Base-by-base conservation (phyloP, 768 basidiomycete genomes). In the Pleurotus ostreatus region DNA sequence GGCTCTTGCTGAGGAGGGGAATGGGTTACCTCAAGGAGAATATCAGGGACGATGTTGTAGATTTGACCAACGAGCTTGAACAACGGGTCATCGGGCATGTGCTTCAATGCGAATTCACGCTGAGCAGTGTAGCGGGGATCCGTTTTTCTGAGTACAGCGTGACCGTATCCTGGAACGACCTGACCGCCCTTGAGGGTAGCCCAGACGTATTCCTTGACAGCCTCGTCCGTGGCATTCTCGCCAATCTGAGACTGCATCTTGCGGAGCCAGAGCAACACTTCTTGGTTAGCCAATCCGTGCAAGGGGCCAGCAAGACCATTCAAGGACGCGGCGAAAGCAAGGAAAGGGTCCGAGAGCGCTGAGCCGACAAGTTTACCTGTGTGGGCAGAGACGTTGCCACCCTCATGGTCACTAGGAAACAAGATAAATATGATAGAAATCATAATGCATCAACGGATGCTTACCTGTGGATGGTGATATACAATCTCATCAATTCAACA, bases 241-340 rank as follows among this genome's bases (percentile, higher is more conserved):
- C 96, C 96, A 59, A 98, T 86, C 75, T 88, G 82, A 54, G 79
- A 66, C 71, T 94, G 90, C 94, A 98, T 96, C 78, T 90, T 92
- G 70, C 85, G 85, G 57, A 97, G 77, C 94, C 95, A 98, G 66
- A 92, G 69, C 53, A 98, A 81, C 37, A 98, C 96, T 71, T 98
- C 96, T 75, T 98, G 96, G 80, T 98, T 96, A 40, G 94, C 92
- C 38, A 95, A 85, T 66, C 95, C 96, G 74, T 98, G 96, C 8
- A 98, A 85, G 40, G 96, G 96, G 26, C 96, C 96, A 46, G 96
- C 96, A 43, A 98, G 86, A 75, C 96, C 96, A 64, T 96, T 96
- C 59, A 98, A 78, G 30, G 94, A 89, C 47, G 96, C 96, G 57
- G 82, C 84, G 69, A 92, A 98, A 4, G 95, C 82, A 22, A 98